These are phyloP conservation scores for Talaromyces sp. DNA, from an alignment of 2,329 filamentous ascomycete species.

Conservation along the genomic window DNA sequence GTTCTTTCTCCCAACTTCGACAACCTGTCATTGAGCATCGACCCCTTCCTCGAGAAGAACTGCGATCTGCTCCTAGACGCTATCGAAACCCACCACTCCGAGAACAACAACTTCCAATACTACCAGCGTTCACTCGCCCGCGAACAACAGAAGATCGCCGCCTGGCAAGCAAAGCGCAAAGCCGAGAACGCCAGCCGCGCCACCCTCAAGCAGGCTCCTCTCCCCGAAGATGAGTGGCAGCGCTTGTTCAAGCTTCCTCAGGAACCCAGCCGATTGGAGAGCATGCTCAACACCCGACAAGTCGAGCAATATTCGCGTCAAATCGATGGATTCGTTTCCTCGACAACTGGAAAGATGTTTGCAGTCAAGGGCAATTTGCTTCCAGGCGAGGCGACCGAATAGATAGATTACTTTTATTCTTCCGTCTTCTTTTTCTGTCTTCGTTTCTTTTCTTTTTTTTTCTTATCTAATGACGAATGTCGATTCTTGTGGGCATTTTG, in stretches of 20 bases:
- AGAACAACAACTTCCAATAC: conserved; percentile 98
- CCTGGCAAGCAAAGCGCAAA: conserved; percentile 96
- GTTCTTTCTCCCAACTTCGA: conserved; percentile 87
- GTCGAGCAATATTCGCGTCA: conserved; percentile 98
- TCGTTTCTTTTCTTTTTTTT: conserved; percentile 4
- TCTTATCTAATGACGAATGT: conserved; percentile 21
- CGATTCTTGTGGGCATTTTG: conserved; percentile 29
- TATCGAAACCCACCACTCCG: conserved; percentile 97
- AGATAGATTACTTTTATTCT: conserved; percentile 24
- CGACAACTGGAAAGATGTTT: conserved; percentile 96
- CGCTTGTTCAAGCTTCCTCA: conserved; percentile 95
- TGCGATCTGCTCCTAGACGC: conserved; percentile 93
- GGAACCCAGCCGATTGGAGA: conserved; percentile 89
- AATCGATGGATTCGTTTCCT: conserved; percentile 92
- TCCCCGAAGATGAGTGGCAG: conserved; percentile 98
- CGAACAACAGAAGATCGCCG: conserved; percentile 93
- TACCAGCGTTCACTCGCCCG: conserved; percentile 91
- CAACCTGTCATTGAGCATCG: conserved; percentile 85
- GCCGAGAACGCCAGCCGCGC: conserved; percentile 84
- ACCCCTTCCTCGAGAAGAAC: conserved; percentile 97
- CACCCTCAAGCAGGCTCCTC: conserved; percentile 80
- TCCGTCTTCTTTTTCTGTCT: conserved; percentile 28
- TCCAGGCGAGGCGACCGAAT: conserved; percentile 53
- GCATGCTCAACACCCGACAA: conserved; percentile 91
- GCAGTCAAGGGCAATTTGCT: conserved; percentile 73